Evolutionary conservation across 2,329 filamentous ascomycete species (phyloP), one percentile per base, ranked within the genome.

Genomic region (Didymosphaeria variabile): DNA sequence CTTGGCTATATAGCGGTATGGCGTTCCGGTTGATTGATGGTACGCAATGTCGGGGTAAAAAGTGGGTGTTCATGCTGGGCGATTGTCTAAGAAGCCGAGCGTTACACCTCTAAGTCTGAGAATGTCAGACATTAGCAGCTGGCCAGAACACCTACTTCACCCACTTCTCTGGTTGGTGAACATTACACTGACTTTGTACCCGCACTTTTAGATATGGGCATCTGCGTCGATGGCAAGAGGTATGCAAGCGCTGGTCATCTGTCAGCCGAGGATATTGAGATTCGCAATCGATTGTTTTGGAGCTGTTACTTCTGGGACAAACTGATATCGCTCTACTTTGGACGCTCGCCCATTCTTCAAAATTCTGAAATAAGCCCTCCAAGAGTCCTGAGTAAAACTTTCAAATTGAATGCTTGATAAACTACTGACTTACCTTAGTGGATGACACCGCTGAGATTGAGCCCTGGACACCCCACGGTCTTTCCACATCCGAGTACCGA

Each of bases 291-390:
- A 21, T 47, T 65, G 31, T 65, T 63, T 34, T 65, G 63, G 63
- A 65, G 63, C 29, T 65, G 63, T 34, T 65, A 63, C 34, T 61
- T 63, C 21, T 65, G 63, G 63, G 63, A 65, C 40, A 65, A 65
- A 44, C 31, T 63, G 13, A 65, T 65, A 40, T 57, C 51, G 3
- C 55, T 65, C 4, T 65, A 63, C 31, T 57, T 65, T 51, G 63
- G 63, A 9, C 60, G 63, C 21, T 58, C 58, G 19, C 63, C 34
- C 3, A 31, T 58, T 32, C 60, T 64, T 13, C 58, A 64, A 36
- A 52, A 59, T 32, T 64, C 61, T 8, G 56, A 61, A 12, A 61
- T 64, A 10, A 59, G 58, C 31, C 61, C 61, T 4, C 61, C 61
- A 15, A 51, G 56, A 45, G 52, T 64, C 8, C 26, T 63, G 50